These are phyloP conservation scores for Bruguiera gymnorhiza DNA, from an alignment of 345 rosid genomes.

Conservation along the genomic window DNA sequence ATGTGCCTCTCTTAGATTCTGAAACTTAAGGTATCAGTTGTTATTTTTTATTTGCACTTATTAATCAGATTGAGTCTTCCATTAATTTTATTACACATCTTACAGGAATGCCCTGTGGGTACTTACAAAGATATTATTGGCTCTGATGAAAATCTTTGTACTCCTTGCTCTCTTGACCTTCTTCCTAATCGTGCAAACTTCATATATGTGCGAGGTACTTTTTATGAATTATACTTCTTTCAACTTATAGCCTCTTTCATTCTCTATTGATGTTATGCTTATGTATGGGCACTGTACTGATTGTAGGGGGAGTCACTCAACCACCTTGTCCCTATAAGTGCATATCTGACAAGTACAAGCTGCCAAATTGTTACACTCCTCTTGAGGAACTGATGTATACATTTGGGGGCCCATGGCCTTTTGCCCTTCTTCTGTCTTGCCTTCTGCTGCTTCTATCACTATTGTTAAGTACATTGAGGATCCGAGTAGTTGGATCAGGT, in stretches of 20 bases:
- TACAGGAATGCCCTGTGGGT: slow-evolving; percentile 95
- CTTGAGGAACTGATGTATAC: slow-evolving; percentile 85
- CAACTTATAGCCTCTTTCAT: slow-evolving; percentile 8
- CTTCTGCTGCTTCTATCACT: slow-evolving; percentile 68
- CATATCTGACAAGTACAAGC: slow-evolving; percentile 80
- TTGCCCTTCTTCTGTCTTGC: slow-evolving; percentile 66
- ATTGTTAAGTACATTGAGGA: slow-evolving; percentile 63
- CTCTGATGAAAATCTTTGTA: slow-evolving; percentile 78
- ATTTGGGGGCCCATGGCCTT: slow-evolving; percentile 94
- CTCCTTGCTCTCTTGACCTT: slow-evolving; percentile 68
- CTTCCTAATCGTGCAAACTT: slow-evolving; percentile 85
- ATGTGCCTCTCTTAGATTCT: no score
- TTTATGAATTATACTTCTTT: slow-evolving; percentile 2
- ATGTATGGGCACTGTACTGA: slow-evolving; percentile 21
- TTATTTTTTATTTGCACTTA: no score
- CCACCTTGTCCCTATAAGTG: slow-evolving; percentile 82
- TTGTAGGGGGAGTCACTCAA: slow-evolving; percentile 74
- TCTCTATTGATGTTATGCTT: neutral
- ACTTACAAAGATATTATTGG: slow-evolving; percentile 86
- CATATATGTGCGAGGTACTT: slow-evolving; percentile 76
- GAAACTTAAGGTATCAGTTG: no score
- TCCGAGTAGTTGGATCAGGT: slow-evolving; percentile 61
- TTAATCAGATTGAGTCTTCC: neutral
- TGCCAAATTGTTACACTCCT: slow-evolving; percentile 97
- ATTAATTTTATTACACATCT: slow-evolving; percentile 4